phyloP scores from a whole-genome alignment of 257 asterid genomes.

The Primulina eburnea region DNA sequence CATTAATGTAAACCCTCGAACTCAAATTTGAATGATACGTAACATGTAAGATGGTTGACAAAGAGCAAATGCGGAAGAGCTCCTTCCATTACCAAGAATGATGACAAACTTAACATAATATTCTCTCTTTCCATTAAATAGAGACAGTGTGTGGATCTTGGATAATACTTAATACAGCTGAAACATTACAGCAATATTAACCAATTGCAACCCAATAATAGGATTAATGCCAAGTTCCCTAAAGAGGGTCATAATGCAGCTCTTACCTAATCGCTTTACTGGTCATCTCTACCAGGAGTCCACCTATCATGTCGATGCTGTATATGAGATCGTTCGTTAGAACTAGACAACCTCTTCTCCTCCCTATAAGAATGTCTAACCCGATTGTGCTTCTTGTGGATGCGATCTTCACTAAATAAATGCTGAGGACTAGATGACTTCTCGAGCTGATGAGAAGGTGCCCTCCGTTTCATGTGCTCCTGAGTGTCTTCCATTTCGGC shows the following conservation, averaged over 20 bases:
- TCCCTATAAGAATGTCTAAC: conserved; percentile 38
- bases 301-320: conserved; percentile 35
- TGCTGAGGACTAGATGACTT: conserved; percentile 49
- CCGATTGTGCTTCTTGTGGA: conserved; percentile 26
- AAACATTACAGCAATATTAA: not conserved
- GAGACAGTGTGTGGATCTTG: not conserved
- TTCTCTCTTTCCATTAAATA: too few relatives aligned
- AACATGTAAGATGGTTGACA: too few relatives aligned
- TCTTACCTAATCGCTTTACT: conserved; percentile 21
- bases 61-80: too few relatives aligned
- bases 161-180: not conserved
- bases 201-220: not conserved
- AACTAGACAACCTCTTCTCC: conserved; percentile 31
- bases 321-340: conserved; percentile 30
- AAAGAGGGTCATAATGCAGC: not conserved
- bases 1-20: too few relatives aligned
- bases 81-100: too few relatives aligned
- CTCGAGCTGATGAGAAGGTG: conserved; percentile 27
- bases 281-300: conserved; percentile 32
- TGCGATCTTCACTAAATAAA: conserved; percentile 28
- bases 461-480: conserved; percentile 35
- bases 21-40: too few relatives aligned
- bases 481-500: conserved; percentile 38
- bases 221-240: too few relatives aligned
- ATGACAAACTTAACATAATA: too few relatives aligned